Evolutionary conservation across 441 rosid genomes (phyloP).

Genomic region (Sinapis alba): DNA sequence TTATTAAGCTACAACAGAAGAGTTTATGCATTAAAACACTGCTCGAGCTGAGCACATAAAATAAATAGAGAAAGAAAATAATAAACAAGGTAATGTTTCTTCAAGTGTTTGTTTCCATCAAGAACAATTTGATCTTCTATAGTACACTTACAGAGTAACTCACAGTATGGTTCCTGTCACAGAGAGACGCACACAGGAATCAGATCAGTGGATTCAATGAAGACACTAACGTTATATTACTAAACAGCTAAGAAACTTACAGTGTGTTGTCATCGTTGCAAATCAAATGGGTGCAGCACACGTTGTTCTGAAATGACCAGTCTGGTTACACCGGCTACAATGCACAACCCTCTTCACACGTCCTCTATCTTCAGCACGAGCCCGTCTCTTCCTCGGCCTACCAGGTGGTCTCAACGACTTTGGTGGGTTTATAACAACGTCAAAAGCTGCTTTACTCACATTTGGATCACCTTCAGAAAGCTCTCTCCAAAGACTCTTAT

Average conservation of each 20-base stretch:
- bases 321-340: conserved; percentile 97
- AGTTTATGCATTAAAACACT: not conserved
- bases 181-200: conserved; percentile 10
- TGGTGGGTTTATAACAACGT: conserved; percentile 71
- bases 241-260: conserved; percentile 21
- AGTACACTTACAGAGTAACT: conserved; percentile 16
- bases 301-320: conserved; percentile 96
- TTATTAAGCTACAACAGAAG: not conserved
- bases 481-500: conserved; percentile 87
- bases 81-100: conserved; percentile 14
- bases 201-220: not conserved
- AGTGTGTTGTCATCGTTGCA: not conserved
- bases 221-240: conserved; percentile 2
- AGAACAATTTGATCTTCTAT: not conserved
- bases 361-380: conserved; percentile 86
- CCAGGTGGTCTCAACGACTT: conserved; percentile 94
- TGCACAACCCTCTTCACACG: conserved; percentile 91
- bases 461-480: conserved; percentile 67
- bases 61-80: not conserved
- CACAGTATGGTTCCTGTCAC: conserved; percentile 18
- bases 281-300: conserved; percentile 88
- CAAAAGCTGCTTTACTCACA: conserved; percentile 41
- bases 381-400: conserved; percentile 88
- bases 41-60: not conserved
- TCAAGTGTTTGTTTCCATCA: conserved; percentile 7